These are phyloP conservation scores for Populus hybrid DNA, from an alignment of 441 rosid species.

Conservation along the genomic window DNA sequence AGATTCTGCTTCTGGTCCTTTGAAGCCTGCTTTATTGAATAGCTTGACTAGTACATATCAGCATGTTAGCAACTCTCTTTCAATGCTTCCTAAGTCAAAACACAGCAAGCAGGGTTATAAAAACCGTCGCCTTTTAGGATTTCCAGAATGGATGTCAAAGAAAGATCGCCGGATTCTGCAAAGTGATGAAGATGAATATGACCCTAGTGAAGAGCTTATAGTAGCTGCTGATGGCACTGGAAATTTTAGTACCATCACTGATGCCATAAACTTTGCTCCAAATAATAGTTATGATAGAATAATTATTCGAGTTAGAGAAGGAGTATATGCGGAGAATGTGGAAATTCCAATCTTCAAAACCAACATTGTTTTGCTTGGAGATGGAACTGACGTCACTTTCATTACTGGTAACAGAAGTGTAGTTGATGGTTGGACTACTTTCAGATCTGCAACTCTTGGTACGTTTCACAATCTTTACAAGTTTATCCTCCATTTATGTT, in stretches of 20 bases:
- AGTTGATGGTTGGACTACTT: conserved; percentile 80
- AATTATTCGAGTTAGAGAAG: conserved; percentile 51
- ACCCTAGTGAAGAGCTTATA: conserved; percentile 42
- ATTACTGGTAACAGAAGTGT: conserved; percentile 64
- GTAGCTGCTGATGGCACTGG: conserved; percentile 80
- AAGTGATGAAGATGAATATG: conserved; percentile 38
- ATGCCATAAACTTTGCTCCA: conserved; percentile 68
- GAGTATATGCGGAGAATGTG: conserved; percentile 62
- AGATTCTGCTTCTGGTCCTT: conserved; percentile 62
- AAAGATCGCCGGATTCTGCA: conserved; percentile 53
- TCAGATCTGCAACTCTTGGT: conserved; percentile 90
- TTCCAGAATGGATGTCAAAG: conserved; percentile 52
- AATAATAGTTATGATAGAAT: conserved; percentile 47
- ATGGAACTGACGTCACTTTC: conserved; percentile 56
- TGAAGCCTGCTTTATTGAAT: conserved; percentile 44
- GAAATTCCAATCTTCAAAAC: conserved; percentile 59
- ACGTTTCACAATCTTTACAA: not conserved
- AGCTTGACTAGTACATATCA: conserved; percentile 47
- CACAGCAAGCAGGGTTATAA: conserved; percentile 13
- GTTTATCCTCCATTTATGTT: not conserved
- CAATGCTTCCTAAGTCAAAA: conserved; percentile 44
- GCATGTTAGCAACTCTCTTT: conserved; percentile 77
- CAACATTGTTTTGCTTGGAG: conserved; percentile 67
- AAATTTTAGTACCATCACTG: conserved; percentile 54
- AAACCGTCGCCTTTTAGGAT: conserved; percentile 45